Base-by-base conservation (phyloP, 2,329 filamentous ascomycete species). In the Diatrype stigma region DNA sequence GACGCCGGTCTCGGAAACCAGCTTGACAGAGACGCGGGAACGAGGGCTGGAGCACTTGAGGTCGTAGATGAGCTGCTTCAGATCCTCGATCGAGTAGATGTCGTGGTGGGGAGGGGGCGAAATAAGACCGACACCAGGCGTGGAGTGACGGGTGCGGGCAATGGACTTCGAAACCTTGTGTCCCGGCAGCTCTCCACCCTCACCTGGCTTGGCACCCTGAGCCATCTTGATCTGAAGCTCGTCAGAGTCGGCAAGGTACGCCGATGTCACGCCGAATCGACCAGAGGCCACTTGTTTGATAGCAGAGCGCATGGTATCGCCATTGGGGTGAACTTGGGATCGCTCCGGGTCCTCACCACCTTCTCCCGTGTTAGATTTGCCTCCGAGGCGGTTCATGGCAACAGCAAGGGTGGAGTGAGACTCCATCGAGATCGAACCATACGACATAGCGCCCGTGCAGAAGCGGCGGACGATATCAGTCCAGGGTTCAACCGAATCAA, bases 191-290 rank as follows among this genome's bases (percentile, higher is more conserved):
- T 97, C 93, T 81, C 93, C 93, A 77, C 93, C 93, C 73, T 97
- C 93, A 72, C 93, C 93, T 51, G 93, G 93, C 81, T 97, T 97
- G 56, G 93, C 93, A 69, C 93, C 93, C 74, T 97, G 93, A 10
- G 93, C 93, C 93, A 97, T 97, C 82, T 97, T 97, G 75, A 97
- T 97, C 72, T 97, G 93, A 44, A 97, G 78, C 74, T 97, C 92
- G 65, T 97, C 93, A 17, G 93, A 90, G 70, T 97, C 93, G 46
- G 92, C 90, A 16, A 97, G 83, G 68, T 96, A 97, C 67, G 90
- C 89, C 52, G 90, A 94, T 1, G 93, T 97, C 56, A 96, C 93
- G 78, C 93, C 93, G 65, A 97, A 97, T 65, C 93, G 89, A 56
- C 93, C 93, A 44, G 91, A 96, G 42, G 93, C 93, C 63, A 97